These are phyloP conservation scores for Anisodus tanguticus DNA, from an alignment of 257 asterid species.

Conservation along the genomic window DNA sequence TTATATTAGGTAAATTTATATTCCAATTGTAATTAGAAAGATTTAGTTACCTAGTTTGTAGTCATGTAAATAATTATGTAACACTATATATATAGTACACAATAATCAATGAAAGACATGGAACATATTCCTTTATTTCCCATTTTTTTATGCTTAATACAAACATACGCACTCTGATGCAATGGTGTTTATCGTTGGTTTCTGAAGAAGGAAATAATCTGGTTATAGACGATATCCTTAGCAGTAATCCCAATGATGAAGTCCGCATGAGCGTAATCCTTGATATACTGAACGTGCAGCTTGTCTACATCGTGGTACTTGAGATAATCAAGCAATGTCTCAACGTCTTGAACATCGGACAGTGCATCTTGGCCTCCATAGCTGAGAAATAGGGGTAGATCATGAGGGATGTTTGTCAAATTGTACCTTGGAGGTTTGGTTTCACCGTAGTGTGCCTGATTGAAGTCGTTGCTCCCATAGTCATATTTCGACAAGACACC, in stretches of 20 bases:
- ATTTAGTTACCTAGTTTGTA: too few relatives aligned
- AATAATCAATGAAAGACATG: too few relatives aligned
- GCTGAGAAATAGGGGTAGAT: slow-evolving; percentile 77
- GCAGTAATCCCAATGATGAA: slow-evolving; percentile 79
- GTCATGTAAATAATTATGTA: too few relatives aligned
- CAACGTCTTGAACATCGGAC: slow-evolving; percentile 71
- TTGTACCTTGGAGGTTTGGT: slow-evolving; percentile 64
- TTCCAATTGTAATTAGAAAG: too few relatives aligned
- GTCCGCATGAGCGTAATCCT: slow-evolving; percentile 84
- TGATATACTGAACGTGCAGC: slow-evolving; percentile 71
- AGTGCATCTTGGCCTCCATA: slow-evolving; percentile 85
- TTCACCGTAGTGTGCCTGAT: slow-evolving; percentile 66
- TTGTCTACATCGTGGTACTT: slow-evolving; percentile 62
- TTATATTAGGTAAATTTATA: too few relatives aligned
- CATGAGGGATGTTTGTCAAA: slow-evolving; percentile 62
- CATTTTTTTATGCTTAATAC: neutral
- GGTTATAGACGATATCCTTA: slow-evolving; percentile 70
- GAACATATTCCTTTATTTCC: too few relatives aligned
- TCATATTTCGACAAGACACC: slow-evolving; percentile 70
- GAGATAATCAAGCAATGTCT: slow-evolving; percentile 59
- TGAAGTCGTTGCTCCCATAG: slow-evolving; percentile 58
- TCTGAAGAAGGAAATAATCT: slow-evolving; percentile 42
- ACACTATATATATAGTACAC: too few relatives aligned
- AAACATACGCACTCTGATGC: neutral
- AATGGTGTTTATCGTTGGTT: neutral